A percentile compares a stretch with the other conserved stretches of the same genome.
These are phyloP conservation scores for Colletotrichum chlorophyti DNA, from an alignment of 2,329 filamentous ascomycete genomes.

Conservation along the genomic window DNA sequence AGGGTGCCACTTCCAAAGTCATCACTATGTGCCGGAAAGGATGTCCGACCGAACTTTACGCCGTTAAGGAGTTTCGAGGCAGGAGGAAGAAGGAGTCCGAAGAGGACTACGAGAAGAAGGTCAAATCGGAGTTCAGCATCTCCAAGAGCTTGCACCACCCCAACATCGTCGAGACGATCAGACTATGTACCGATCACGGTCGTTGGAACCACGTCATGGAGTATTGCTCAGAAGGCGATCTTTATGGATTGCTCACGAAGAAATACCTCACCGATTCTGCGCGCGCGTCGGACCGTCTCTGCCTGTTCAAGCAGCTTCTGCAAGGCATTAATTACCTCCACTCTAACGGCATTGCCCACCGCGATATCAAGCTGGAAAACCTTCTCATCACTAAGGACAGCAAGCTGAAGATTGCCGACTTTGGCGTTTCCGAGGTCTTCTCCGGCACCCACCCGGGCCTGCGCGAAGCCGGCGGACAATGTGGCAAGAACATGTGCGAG, in stretches of 20 bases:
- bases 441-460: constrained; percentile 81
- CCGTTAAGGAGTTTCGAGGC: constrained; percentile 86
- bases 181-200: constrained; percentile 75
- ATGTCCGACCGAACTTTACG: constrained; percentile 70
- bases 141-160: constrained; percentile 85
- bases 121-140: constrained; percentile 90
- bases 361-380: constrained; percentile 91
- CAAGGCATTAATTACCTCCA: constrained; percentile 86
- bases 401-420: constrained; percentile 89
- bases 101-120: constrained; percentile 83
- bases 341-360: constrained; percentile 83
- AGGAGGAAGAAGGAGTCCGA: constrained; percentile 73
- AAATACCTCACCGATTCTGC: constrained; percentile 71
- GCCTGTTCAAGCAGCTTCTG: constrained; percentile 88
- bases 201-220: constrained; percentile 95
- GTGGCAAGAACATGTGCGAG: constrained; percentile 73
- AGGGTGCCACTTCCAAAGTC: constrained; percentile 83
- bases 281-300: constrained; percentile 73
- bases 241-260: constrained; percentile 77
- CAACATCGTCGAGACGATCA: constrained; percentile 83
- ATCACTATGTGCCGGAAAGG: constrained; percentile 80
- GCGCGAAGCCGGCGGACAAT: constrained; percentile 74
- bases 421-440: constrained; percentile 89
- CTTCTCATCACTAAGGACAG: constrained; percentile 79
- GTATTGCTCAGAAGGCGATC: constrained; percentile 82